phyloP scores from a whole-genome alignment of 208 protist genomes.

The Tritrichomonas foetus region DNA sequence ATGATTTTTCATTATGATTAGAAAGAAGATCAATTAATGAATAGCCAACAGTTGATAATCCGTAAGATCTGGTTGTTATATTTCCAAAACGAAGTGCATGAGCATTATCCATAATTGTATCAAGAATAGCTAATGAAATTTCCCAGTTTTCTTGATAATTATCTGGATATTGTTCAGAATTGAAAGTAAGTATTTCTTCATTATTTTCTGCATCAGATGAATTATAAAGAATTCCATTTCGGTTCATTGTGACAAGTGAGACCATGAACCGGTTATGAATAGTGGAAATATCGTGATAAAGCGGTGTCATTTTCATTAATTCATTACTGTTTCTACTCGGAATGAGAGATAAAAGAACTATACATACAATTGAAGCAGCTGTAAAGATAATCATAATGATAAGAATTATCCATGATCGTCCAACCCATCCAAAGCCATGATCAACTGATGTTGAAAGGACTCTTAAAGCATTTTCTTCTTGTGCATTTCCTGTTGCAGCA shows the following conservation, averaged over 20 bases:
- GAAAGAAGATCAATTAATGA: background rate
- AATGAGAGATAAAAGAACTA: background rate
- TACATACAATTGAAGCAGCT: background rate
- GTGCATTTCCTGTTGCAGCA: background rate
- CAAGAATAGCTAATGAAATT: background rate
- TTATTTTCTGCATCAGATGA: no score
- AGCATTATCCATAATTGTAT: background rate
- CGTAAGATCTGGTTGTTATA: background rate
- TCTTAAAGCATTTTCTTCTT: background rate
- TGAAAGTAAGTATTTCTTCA: no score
- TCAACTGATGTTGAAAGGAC: background rate
- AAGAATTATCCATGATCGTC: background rate
- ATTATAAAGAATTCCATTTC: no score
- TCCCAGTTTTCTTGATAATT: background rate
- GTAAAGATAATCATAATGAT: background rate
- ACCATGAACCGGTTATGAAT: background rate
- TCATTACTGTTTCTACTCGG: background rate
- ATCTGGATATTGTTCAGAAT: background rate
- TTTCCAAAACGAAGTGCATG: background rate
- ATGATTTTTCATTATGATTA: no score
- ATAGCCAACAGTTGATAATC: background rate
- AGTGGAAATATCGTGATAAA: background rate
- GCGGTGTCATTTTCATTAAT: background rate
- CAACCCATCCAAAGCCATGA: background rate
- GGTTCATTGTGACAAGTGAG: background rate